phyloP scores from a whole-genome alignment of 2,329 filamentous ascomycete genomes.

The Fusarium papillatum region DNA sequence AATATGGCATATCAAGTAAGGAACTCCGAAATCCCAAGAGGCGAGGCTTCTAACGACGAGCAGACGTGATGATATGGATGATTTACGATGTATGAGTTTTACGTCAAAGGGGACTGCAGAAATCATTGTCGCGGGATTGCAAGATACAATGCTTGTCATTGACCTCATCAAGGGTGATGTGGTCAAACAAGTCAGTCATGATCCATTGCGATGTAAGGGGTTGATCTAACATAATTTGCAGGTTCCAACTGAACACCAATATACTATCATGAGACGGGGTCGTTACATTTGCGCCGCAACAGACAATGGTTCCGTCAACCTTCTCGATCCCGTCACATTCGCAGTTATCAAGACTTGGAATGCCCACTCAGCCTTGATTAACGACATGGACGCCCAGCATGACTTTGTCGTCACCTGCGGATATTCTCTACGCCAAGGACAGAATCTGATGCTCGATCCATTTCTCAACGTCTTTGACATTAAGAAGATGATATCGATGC shows the following conservation, averaged over 20 bases:
- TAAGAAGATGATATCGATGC: slow-evolving; percentile 88
- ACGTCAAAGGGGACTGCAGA: slow-evolving; percentile 87
- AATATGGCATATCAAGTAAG: slow-evolving; percentile 88
- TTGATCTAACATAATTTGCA: slow-evolving; percentile 54
- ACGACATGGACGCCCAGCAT: slow-evolving; percentile 97
- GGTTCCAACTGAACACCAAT: slow-evolving; percentile 81
- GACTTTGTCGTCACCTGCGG: slow-evolving; percentile 97
- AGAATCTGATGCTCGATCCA: slow-evolving; percentile 86
- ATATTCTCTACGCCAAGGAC: slow-evolving; percentile 83
- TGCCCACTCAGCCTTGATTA: slow-evolving; percentile 89
- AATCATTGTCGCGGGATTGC: slow-evolving; percentile 88
- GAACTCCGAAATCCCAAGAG: background rate
- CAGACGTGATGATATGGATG: slow-evolving; percentile 82
- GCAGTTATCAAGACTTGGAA: slow-evolving; percentile 89
- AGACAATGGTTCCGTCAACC: slow-evolving; percentile 83
- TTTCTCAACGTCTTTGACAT: slow-evolving; percentile 97
- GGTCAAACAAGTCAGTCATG: slow-evolving; percentile 68
- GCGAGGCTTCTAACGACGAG: slow-evolving; percentile 31
- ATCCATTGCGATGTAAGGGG: background rate
- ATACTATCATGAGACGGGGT: slow-evolving; percentile 92
- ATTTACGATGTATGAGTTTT: slow-evolving; percentile 95
- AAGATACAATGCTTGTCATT: slow-evolving; percentile 86
- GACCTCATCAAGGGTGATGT: slow-evolving; percentile 80
- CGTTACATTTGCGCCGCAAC: slow-evolving; percentile 95
- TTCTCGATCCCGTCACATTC: slow-evolving; percentile 85